Percentiles rank a stretch among this genome's conserved stretches.
phyloP scores from a whole-genome alignment of 2,329 filamentous ascomycete genomes.

The Verticillium albo-atrum region DNA sequence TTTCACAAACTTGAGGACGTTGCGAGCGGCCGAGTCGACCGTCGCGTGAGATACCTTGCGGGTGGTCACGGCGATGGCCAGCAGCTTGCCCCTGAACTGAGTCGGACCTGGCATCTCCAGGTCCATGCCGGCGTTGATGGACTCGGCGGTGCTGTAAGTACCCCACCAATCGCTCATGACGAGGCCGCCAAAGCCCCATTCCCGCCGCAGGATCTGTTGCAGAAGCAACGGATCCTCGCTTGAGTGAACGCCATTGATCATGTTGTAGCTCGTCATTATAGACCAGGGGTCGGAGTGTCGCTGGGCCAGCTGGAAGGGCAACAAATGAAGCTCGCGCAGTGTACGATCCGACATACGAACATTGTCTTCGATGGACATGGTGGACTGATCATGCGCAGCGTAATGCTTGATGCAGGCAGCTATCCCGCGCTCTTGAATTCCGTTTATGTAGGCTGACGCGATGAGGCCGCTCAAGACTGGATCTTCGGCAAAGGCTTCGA shows the following conservation, averaged over 20 bases:
- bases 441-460: constrained; percentile 22
- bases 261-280: constrained; percentile 57
- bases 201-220: constrained; percentile 1
- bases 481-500: constrained; percentile 59
- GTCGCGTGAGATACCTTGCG: neutral
- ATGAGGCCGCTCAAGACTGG: constrained; percentile 22
- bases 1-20: constrained; percentile 25
- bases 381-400: constrained; percentile 44
- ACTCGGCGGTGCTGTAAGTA: constrained; percentile 19
- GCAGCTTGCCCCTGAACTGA: constrained; percentile 2
- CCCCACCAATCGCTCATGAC: constrained; percentile 16
- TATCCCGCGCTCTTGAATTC: constrained; percentile 24
- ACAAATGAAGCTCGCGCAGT: constrained; percentile 58
- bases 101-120: constrained; percentile 30
- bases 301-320: constrained; percentile 59
- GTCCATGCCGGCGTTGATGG: constrained; percentile 20
- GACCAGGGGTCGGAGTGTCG: constrained; percentile 49
- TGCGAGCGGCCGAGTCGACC: constrained; percentile 14
- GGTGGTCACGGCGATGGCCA: neutral
- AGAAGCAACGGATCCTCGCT: constrained; percentile 11
- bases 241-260: constrained; percentile 34
- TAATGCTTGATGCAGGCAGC: constrained; percentile 28
- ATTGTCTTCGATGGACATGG: constrained; percentile 41
- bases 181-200: constrained; percentile 9
- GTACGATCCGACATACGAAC: constrained; percentile 46